Base-by-base conservation (phyloP, 148 eudicot species). In the Chenopodium formosanum region DNA sequence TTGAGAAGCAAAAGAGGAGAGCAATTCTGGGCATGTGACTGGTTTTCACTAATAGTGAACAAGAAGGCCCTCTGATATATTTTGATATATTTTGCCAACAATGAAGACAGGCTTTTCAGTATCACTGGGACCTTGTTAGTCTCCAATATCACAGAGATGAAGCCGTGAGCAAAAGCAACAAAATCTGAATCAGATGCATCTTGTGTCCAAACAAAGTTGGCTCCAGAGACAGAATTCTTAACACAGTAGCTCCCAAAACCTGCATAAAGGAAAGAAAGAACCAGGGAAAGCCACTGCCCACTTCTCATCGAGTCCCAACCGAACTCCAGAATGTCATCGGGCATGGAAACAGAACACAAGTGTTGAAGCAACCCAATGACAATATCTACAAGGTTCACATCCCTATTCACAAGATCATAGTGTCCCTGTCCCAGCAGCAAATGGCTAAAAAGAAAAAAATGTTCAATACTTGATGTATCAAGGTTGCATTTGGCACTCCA, bases 241-340 rank as follows among this genome's bases (percentile, higher is more conserved):
- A 31, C 80, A 81, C 85, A 82, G 79, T 89, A 88, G 72, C 80
- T 88, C 80, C 79, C 80, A 32, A 84, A 74, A 60, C 98, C 94
- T 37, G 86, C 80, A 85, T 75, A 77, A 77, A 97, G 88, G 64
- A 91, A 78, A 53, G 94, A 92, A 53, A 94, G 81, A 70, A 91
- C 60, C 67, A 97, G 84, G 76, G 99, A 91, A 25, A 97, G 88
- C 94, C 92, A 97, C 80, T 93, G 93, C 53, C 93, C 91, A 79
- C 78, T 85, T 86, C 95, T 90, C 78, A 90, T 73, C 14, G 90
- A 89, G 79, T 94, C 94, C 97, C 94, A 97, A 52, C 94, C 90
- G 34, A 87, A 87, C 74, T 89, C 90, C 82, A 76, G 80, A 19
- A 76, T 50, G 64, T 89, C 90, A 83, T 84, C 94, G 70, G 86